Evolutionary conservation across 768 basidiomycete species (phyloP), one percentile per base, ranked within the genome.

Genomic region (Phylloporus sp.): DNA sequence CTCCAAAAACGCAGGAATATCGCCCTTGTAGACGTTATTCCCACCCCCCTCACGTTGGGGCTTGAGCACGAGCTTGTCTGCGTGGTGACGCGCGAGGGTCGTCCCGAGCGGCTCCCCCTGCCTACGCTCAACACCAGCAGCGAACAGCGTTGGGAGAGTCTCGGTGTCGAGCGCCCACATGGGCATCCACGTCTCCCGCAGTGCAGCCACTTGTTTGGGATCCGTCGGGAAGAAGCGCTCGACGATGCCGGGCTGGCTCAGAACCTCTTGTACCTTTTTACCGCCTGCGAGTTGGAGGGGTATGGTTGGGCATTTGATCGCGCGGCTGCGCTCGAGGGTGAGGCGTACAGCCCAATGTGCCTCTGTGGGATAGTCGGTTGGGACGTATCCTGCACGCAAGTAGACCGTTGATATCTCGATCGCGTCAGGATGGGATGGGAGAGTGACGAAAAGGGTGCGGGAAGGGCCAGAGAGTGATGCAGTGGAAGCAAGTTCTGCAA

Each of bases 1-100:
- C 13, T 85, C 81, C 3, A 99, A 73, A 69, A 92, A 93, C 0
- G 73, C 56, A 0, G 89, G 90, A 44, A 97, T 95, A 43, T 84
- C 82, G 3, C 73, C 73, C 53, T 88, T 88, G 71, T 97, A 98
- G 23, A 98, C 79, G 60, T 99, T 99, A 61, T 97, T 97, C 8
- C 95, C 95, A 1, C 95, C 95, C 2, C 95, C 95, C 73, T 99
- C 95, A n/a, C 95, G 80, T 67, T 98, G 95, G 0, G 95, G 95
- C 68, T 99, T 99, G 43, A 99, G 78, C 2, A 98, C 95, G 24
- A 93, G 80, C 6, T 76, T 72, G 6, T 70, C 64, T 0, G 84
- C 76, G 13, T 72, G 36, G 5, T 22, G 27, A 26, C 58, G 61
- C 3, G 68, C 66, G 13, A 59, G 50, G 1, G 51, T 44, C 40